phyloP scores from a whole-genome alignment of 345 rosid genomes.

The Odontarrhena argentea region DNA sequence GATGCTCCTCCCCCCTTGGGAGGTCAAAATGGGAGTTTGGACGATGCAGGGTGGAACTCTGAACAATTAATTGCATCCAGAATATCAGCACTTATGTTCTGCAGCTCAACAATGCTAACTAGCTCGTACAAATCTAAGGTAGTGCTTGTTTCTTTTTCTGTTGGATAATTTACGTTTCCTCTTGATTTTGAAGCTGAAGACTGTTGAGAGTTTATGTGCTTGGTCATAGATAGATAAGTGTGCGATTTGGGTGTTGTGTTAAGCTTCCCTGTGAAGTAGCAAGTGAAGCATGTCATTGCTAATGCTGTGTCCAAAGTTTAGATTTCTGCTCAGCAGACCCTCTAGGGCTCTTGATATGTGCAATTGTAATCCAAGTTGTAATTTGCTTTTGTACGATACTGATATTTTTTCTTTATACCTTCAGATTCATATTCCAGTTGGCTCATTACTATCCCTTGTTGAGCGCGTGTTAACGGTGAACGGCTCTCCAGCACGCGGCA shows the following conservation, averaged over 20 bases:
- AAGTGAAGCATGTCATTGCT: constrained; percentile 11
- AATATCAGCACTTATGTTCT: constrained; percentile 57
- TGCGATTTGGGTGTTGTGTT: constrained; percentile 9
- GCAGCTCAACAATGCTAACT: constrained; percentile 70
- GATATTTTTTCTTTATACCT: constrained; percentile 32
- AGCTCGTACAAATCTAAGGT: constrained; percentile 76
- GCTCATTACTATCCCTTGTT: constrained; percentile 65
- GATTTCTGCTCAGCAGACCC: constrained; percentile 9
- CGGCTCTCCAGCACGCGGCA: constrained; percentile 62
- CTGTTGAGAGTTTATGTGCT: neutral
- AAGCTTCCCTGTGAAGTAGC: constrained; percentile 10
- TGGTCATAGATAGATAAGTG: constrained; percentile 1
- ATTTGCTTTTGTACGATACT: constrained; percentile 23
- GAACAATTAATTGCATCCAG: constrained; percentile 49
- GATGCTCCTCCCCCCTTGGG: constrained; percentile 69
- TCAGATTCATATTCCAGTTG: constrained; percentile 65
- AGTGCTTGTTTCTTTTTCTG: neutral
- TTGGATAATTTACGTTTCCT: neutral
- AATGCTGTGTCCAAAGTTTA: neutral
- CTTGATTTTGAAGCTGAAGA: constrained; percentile 2
- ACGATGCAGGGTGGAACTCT: constrained; percentile 51
- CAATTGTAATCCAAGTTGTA: constrained; percentile 2
- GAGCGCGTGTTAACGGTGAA: constrained; percentile 80
- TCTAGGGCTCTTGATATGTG: constrained; percentile 5
- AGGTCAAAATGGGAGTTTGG: constrained; percentile 51